Evolutionary conservation across 2,329 filamentous ascomycete genomes (phyloP), one percentile per base, ranked within the genome.

Genomic region (Colletotrichum graminicola): DNA sequence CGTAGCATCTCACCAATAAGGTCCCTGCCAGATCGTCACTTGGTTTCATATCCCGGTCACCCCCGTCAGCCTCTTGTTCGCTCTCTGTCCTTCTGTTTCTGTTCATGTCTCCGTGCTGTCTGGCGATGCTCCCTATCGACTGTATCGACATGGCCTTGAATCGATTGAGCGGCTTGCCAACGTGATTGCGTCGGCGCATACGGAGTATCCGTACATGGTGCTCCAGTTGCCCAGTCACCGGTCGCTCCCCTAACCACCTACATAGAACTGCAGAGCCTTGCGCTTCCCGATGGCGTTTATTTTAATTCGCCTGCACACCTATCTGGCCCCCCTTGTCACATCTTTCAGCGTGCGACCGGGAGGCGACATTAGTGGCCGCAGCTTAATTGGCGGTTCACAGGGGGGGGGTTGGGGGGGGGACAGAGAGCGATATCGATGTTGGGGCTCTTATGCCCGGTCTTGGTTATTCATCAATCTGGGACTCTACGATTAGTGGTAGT

Each of bases 341-440:
- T 43, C 34, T 59, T 52, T 43, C 63, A 62, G 51, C 43, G 41
- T 11, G 36, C 43, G 52, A 34, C 51, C 29, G 14, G 47, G 68
- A 56, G 29, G 39, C 39, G 59, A 45, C 43, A 59, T 60, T 45
- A 59, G 23, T 45, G 51, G 68, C 63, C 64, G 59, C 68, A 60
- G 45, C 64, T 71, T 68, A n/a, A 71, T 71, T 71, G 54, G 23
- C 29, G 41, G 64, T 54, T 68, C 52, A 14, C 2, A 43, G 21
- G 41, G 39, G 64, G 52, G 39, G 51, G 64, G 39, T 39, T 10
- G 57, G 64, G n/a, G n/a, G n/a, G n/a, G n/a, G n/a, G 64, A 62
- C 52, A 64, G 67, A 63, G 29, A 47, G 26, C 41, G 26, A 23
- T 67, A 16, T 47, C 16, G 11, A 36, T 3, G 32, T 54, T 51